Conservation (phyloP, 768 basidiomycete genomes). For the Glaciozyma antarctica region DNA sequence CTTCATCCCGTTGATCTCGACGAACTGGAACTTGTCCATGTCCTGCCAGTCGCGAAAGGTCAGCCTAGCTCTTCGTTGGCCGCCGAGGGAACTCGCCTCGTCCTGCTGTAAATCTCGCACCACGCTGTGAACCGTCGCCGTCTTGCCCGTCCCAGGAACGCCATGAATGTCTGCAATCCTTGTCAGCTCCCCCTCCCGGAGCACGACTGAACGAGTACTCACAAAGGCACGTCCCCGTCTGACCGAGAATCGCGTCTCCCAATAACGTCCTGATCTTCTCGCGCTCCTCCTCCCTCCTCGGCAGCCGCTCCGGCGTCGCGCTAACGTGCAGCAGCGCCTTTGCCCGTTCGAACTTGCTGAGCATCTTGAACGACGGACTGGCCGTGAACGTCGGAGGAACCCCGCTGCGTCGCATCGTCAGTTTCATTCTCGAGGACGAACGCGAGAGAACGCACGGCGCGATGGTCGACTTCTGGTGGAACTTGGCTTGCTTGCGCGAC, state of each 20-base stretch:
- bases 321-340: conserved; percentile 67
- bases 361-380: conserved; percentile 3
- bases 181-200: neutral
- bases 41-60: conserved; percentile 49
- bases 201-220: conserved; percentile 38
- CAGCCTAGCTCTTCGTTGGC: neutral
- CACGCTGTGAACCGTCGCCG: conserved; percentile 90
- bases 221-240: conserved; percentile 94
- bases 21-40: conserved; percentile 85
- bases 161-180: conserved; percentile 73
- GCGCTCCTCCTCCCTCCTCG: conserved; percentile 82
- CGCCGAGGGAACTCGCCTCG: conserved; percentile 47
- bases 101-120: conserved; percentile 75
- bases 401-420: neutral
- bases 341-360: conserved; percentile 32
- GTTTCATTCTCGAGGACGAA: neutral
- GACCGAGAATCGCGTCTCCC: conserved; percentile 77
- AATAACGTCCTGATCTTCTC: conserved; percentile 62
- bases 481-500: too few relatives aligned
- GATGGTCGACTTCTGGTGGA: neutral
- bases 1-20: conserved; percentile 92
- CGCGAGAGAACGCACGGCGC: neutral
- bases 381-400: neutral
- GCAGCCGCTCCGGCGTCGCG: conserved; percentile 76
- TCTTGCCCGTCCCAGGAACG: conserved; percentile 98